A percentile compares a stretch with the other conserved stretches of the same genome.
Conservation (phyloP, 805 yeast genomes). For the Peterozyma xylosa region DNA sequence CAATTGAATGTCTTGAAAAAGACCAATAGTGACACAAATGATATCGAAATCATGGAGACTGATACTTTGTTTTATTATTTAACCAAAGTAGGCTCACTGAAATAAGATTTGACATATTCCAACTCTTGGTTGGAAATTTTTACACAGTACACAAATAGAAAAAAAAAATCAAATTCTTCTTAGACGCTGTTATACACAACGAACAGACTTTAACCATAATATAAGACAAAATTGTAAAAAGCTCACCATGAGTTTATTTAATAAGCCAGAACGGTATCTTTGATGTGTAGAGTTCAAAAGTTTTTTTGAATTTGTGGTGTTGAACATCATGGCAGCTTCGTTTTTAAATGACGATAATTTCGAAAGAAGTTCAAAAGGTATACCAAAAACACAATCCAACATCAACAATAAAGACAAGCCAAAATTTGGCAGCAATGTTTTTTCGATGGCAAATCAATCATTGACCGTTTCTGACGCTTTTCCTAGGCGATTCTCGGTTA, state of each 20-base stretch:
- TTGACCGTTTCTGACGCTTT: background rate
- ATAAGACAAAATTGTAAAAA: no score
- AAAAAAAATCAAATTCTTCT: no score
- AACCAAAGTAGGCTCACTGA: constrained; percentile 16
- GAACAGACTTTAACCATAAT: no score
- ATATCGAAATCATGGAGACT: constrained; percentile 42
- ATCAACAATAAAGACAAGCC: background rate
- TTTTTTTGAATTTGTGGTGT: no score
- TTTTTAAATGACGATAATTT: constrained; percentile 34
- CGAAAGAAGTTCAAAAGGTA: background rate
- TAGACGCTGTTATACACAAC: no score
- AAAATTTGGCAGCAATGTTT: background rate
- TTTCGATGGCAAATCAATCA: background rate
- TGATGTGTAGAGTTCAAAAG: no score
- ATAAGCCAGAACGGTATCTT: no score
- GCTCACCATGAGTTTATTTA: no score
- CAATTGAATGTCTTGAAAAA: constrained; percentile 16
- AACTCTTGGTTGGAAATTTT: constrained; percentile 78
- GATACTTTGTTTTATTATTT: constrained; percentile 43
- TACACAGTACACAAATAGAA: constrained; percentile 40
- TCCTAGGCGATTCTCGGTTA: no score
- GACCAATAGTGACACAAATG: constrained; percentile 28
- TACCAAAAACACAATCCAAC: background rate
- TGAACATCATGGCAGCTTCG: constrained; percentile 53
- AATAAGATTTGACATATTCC: constrained; percentile 53